Evolutionary conservation across 768 basidiomycete genomes (phyloP), one percentile per base, ranked within the genome.

Genomic region (Mrakia blollopis): DNA sequence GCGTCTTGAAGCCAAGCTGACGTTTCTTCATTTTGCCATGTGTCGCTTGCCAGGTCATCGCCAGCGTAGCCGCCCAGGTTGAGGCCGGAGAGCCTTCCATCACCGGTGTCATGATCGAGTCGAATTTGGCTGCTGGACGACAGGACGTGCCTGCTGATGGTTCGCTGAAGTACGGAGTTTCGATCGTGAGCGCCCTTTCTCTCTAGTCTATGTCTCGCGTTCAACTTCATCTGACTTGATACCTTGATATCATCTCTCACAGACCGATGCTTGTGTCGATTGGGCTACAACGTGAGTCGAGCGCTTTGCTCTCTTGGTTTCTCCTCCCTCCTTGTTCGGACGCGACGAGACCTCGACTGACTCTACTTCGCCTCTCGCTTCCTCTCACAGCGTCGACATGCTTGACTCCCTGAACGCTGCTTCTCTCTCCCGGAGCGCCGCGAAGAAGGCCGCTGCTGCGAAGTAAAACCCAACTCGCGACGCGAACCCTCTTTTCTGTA

Each of bases 81-180:
- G 84, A 83, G 9, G 87, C 87, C 10, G 93, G 93, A 37, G 85
- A 87, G 74, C 30, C 78, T 76, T 86, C 87, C 80, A 91, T 99
- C 84, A 92, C 92, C 7, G 96, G 96, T 65, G 93, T 98, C 76
- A 98, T 99, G 96, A 88, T 99, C 82, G 96, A 99, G 85, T 92
- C 91, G 18, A 91, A 98, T 83, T 90, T 99, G 84, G 91, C 92
- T 81, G 91, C 90, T 70, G 96, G 96, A 28, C 86, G 90, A 78
- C 96, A 99, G 85, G 91, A 94, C 80, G 91, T 96, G 21, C 94
- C 96, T 2, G 79, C 86, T 3, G 85, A 84, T 72, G 85, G 94
- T 10, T 87, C 82, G 13, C 87, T 94, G 80, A 92, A 91, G 83
- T 86, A 90, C 76, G 92, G 92, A 73, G 89, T 95, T 73, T 91